phyloP scores from a whole-genome alignment of 176 grass and related monocot species.

The Oryza coarctata region DNA sequence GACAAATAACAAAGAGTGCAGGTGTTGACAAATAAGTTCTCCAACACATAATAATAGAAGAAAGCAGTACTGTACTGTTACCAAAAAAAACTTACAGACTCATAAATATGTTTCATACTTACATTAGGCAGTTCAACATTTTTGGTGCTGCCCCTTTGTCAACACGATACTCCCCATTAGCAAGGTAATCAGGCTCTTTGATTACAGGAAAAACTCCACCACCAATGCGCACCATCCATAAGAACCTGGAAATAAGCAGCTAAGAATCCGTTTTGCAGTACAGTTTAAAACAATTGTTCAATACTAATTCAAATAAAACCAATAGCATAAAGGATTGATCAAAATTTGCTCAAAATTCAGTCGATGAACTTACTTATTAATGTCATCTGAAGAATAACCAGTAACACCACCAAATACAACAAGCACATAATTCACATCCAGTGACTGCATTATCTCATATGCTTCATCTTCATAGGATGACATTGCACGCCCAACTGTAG shows the following conservation, averaged over 20 bases:
- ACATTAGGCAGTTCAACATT: slow-evolving; percentile 99
- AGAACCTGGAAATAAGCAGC: slow-evolving; percentile 52
- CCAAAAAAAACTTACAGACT: not conserved
- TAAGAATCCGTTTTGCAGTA: slow-evolving; percentile 12
- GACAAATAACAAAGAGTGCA: not conserved
- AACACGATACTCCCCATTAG: slow-evolving; percentile 93
- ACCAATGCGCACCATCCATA: slow-evolving; percentile 99
- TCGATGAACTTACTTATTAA: slow-evolving; percentile 82
- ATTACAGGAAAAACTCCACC: slow-evolving; percentile 98
- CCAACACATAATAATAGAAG: not conserved
- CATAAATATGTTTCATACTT: slow-evolving; percentile 31
- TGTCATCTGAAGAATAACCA: slow-evolving; percentile 97
- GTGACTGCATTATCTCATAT: slow-evolving; percentile 98
- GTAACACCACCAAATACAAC: slow-evolving; percentile 98
- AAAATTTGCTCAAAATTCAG: not conserved
- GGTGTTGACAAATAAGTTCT: not conserved
- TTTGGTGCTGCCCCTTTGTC: slow-evolving; percentile 98
- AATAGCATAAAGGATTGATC: not conserved
- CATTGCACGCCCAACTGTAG: slow-evolving; percentile 98
- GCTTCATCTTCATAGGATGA: slow-evolving; percentile 96
- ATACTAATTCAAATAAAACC: not conserved
- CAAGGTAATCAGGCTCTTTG: slow-evolving; percentile 98
- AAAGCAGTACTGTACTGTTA: not conserved
- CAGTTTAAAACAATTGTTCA: not conserved
- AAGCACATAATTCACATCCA: slow-evolving; percentile 97